Evolutionary conservation across 176 grass and related monocot species (phyloP).

Genomic region (Puccinellia tenuiflora): DNA sequence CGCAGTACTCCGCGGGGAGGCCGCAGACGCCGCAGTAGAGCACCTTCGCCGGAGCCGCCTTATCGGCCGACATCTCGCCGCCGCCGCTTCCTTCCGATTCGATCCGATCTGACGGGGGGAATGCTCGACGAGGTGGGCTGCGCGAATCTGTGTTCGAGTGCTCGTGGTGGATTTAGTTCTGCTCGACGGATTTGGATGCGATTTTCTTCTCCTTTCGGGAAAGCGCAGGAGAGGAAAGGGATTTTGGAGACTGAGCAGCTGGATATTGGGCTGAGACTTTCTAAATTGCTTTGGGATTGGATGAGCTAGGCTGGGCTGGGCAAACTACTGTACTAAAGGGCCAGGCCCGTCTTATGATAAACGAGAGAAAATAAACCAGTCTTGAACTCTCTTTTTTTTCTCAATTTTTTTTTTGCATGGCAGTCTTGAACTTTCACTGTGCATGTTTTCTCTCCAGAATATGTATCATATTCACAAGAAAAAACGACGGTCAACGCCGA

Average conservation of each 20-base stretch:
- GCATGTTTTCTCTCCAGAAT: no score
- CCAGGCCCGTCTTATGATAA: not conserved
- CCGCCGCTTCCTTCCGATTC: not conserved
- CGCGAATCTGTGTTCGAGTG: not conserved
- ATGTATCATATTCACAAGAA: no score
- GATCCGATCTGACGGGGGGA: not conserved
- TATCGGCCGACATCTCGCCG: conserved; percentile 45
- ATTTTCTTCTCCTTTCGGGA: not conserved
- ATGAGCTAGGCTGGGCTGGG: not conserved
- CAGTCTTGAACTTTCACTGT: no score
- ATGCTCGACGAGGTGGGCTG: not conserved
- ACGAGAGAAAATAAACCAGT: no score
- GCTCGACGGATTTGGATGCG: not conserved
- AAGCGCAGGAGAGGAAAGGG: not conserved
- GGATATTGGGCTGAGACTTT: not conserved
- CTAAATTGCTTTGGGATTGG: not conserved
- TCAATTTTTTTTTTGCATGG: no score
- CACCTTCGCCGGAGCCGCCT: conserved; percentile 69
- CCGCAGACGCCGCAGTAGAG: conserved; percentile 86
- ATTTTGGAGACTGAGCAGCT: not conserved
- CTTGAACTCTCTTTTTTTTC: no score
- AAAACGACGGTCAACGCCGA: no score
- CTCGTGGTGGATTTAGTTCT: not conserved
- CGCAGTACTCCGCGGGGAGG: conserved; percentile 95
- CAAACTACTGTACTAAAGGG: fast-evolving